phyloP scores from a whole-genome alignment of 306 rosid species.

The Casuarina equisetifolia region DNA sequence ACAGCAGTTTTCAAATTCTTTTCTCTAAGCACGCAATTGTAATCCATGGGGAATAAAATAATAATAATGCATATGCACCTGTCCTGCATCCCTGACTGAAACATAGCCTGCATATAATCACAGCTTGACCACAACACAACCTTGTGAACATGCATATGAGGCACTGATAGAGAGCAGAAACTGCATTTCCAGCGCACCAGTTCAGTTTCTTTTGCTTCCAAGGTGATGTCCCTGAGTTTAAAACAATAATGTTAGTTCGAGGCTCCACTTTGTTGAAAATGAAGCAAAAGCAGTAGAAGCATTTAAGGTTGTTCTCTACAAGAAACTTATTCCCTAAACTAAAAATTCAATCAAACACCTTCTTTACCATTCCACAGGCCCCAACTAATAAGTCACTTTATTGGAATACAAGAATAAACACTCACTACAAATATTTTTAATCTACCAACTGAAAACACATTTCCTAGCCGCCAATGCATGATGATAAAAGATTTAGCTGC shows the following conservation, averaged over 20 bases:
- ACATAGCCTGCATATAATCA: constrained; percentile 73
- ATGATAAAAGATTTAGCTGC: not conserved
- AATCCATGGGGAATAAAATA: not conserved
- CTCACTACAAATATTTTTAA: not conserved
- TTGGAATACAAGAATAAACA: not conserved
- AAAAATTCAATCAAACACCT: constrained; percentile 11
- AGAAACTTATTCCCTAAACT: constrained; percentile 14
- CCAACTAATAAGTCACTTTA: constrained; percentile 14
- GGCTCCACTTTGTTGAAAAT: constrained; percentile 13
- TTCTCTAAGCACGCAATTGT: too few species aligned
- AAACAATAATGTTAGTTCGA: constrained; percentile 24
- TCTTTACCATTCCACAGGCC: constrained; percentile 14
- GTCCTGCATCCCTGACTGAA: constrained; percentile 85
- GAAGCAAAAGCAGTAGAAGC: constrained; percentile 17
- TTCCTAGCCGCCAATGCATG: not conserved
- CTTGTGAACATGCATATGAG: constrained; percentile 85
- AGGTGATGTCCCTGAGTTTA: constrained; percentile 70
- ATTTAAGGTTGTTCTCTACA: constrained; percentile 12
- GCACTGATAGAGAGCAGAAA: constrained; percentile 51
- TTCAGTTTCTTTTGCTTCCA: constrained; percentile 60
- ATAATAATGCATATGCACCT: constrained; percentile 43
- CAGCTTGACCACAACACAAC: constrained; percentile 70
- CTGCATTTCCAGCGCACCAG: constrained; percentile 56
- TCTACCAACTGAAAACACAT: not conserved
- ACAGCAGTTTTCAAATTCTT: not conserved